Evolutionary conservation across 2,329 filamentous ascomycete species (phyloP), one percentile per base, ranked within the genome.

Genomic region (Claviceps digitariae): DNA sequence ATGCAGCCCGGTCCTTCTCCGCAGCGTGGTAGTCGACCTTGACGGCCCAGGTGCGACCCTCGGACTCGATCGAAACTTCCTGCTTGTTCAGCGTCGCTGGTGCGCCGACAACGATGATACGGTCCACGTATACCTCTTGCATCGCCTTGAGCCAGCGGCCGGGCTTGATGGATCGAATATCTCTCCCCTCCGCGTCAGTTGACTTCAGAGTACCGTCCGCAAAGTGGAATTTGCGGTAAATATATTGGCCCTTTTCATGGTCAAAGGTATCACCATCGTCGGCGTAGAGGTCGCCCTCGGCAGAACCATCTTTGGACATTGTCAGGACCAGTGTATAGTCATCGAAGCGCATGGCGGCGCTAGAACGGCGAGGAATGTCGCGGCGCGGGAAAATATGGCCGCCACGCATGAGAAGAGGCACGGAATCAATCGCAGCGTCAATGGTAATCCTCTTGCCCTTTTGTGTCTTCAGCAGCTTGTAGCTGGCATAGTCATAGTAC

Each of bases 401-500:
- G 48, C 89, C 91, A 60, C 86, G 89, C 86, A 97, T 93, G 46
- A 98, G 75, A 15, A 98, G 71, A 0, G 93, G 91, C 20, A 95
- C 87, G 62, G 84, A 88, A 53, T 95, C 87, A 3, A 97, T 75
- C 0, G 90, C 87, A 0, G 91, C 87, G 1, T 80, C 70, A 40
- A 96, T 73, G 1, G 79, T 85, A 56, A 88, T 74, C 41, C 72
- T 73, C 66, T 85, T 84, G 58, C 87, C 86, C 57, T 83, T 82
- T 25, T 84, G 78, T 23, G 83, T 83, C 41, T 74, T 69, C 64
- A 94, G 82, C 45, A 81, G 73, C 44, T 84, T 81, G 71, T 89
- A 96, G 62, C 88, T 88, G 65, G 93, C 94, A 73, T 98, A 98
- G 69, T 97, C 87, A 64, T 90, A 98, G 69, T 98, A 97, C 52